These are phyloP conservation scores for Colletotrichum caudatum DNA, from an alignment of 2,329 filamentous ascomycete species.

Conservation along the genomic window DNA sequence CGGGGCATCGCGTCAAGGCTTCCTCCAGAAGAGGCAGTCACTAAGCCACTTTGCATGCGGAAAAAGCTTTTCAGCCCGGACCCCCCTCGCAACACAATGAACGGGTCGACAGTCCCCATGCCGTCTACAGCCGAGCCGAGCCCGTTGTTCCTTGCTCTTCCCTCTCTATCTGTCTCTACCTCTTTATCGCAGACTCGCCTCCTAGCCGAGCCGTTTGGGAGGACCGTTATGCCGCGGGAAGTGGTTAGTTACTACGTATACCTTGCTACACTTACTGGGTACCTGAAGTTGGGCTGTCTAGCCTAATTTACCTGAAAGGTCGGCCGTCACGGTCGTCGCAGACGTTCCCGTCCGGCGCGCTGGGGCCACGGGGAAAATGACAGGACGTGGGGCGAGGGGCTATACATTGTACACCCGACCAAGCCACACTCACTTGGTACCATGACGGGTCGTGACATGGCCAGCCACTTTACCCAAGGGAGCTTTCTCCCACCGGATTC, in stretches of 20 bases:
- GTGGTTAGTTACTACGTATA: background rate
- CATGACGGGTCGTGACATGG: background rate
- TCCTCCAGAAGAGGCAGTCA: background rate
- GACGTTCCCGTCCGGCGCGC: background rate
- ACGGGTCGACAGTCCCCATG: background rate
- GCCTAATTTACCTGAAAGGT: conserved; percentile 28
- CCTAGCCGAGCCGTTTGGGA: background rate
- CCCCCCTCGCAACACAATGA: background rate
- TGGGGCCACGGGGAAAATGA: conserved; percentile 14
- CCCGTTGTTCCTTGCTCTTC: background rate
- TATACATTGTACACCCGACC: too few species aligned
- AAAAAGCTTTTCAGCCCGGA: background rate
- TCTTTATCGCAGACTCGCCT: background rate
- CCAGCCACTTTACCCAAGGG: conserved; percentile 25
- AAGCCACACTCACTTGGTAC: background rate
- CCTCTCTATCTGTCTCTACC: background rate
- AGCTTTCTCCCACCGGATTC: background rate
- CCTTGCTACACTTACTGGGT: background rate
- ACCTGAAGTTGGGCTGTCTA: background rate
- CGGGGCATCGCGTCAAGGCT: background rate
- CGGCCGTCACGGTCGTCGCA: conserved; percentile 7
- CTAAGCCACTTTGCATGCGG: background rate
- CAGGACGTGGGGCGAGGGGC: background rate
- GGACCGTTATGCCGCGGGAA: conserved; percentile 5
- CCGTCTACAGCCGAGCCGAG: background rate